These are phyloP conservation scores for Termitomyces eurrhizus DNA, from an alignment of 768 basidiomycete genomes.

Conservation along the genomic window DNA sequence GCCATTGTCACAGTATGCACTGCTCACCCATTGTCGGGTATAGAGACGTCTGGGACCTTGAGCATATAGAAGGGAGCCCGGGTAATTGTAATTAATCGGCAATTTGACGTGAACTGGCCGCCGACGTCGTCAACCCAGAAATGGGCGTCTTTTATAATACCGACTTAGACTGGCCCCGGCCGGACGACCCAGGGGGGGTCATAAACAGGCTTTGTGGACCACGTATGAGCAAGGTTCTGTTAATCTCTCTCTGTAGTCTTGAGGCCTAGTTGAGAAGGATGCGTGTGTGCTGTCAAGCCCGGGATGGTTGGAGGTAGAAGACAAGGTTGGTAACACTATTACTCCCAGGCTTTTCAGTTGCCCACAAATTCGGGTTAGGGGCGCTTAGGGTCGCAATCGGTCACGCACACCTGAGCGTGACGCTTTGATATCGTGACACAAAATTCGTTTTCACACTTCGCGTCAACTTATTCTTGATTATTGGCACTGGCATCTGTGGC, in stretches of 20 bases:
- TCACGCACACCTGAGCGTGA: neutral
- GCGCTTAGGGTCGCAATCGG: neutral
- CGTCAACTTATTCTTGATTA: no score
- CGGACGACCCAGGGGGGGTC: conserved; percentile 4
- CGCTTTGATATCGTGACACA: neutral
- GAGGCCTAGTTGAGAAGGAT: neutral
- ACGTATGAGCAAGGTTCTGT: neutral
- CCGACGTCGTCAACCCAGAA: neutral
- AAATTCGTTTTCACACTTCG: no score
- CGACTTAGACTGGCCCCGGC: neutral
- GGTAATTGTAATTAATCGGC: no score
- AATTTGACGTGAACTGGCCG: neutral
- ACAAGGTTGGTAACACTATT: neutral
- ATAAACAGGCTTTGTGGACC: conserved; percentile 1
- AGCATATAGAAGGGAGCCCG: neutral
- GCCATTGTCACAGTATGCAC: no score
- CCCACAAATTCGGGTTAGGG: conserved; percentile 13
- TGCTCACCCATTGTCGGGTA: conserved; percentile 11
- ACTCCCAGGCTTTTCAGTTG: neutral
- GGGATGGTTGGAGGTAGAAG: neutral
- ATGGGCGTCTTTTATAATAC: neutral
- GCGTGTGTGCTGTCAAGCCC: neutral
- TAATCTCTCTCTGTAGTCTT: neutral
- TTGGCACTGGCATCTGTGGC: no score
- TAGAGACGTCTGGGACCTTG: neutral